Base-by-base conservation (phyloP, 176 grass and related monocot genomes). In the Carex scoparia region DNA sequence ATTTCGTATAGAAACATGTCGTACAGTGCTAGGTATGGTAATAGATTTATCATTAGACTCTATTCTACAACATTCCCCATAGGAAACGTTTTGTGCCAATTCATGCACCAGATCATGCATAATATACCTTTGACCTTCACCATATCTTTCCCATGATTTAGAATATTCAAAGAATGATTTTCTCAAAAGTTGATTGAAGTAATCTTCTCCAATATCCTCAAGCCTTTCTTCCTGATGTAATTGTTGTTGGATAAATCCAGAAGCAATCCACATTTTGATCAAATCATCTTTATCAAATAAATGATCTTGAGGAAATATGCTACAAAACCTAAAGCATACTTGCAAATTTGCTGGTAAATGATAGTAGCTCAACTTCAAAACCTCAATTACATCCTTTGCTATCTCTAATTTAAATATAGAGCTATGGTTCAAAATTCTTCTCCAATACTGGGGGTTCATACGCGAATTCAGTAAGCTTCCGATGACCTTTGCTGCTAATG, bases 71-170 rank as follows among this genome's bases (percentile, higher is more conserved):
- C 46, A 49, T 49, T 49, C 46, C 7, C 46, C 46, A 49, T 49
- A 49, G 56, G 90, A 91, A 37, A 88, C 86, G 69, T 58, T 10
- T 31, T 44, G 63, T 46, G 88, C 90, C 9, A 91, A 53, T 49
- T 91, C 84, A 48, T 91, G 87, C 14, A 91, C 72, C 85, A 85
- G 85, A 75, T 89, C 90, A 86, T 84, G 90, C 65, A 91, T 55
- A 10, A 62, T 5, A 30, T 88, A 80, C 80, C 0, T 2, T 62
- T 40, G 38, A 4, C 79, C 14, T 78, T 79, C 38, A 40, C 38
- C 38, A 40, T 10, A 83, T 2, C 2, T 40, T 56, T 10, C 15
- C 19, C 78, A 81, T 4, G 53, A 13, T 60, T 15, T 5, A n/a
- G 18, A 16, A 49, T 49, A 49, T 0, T 91, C 84, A 48, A 91